These are phyloP conservation scores for Coleophoma eucalyptorum DNA, from an alignment of 2,329 filamentous ascomycete genomes.

Conservation along the genomic window DNA sequence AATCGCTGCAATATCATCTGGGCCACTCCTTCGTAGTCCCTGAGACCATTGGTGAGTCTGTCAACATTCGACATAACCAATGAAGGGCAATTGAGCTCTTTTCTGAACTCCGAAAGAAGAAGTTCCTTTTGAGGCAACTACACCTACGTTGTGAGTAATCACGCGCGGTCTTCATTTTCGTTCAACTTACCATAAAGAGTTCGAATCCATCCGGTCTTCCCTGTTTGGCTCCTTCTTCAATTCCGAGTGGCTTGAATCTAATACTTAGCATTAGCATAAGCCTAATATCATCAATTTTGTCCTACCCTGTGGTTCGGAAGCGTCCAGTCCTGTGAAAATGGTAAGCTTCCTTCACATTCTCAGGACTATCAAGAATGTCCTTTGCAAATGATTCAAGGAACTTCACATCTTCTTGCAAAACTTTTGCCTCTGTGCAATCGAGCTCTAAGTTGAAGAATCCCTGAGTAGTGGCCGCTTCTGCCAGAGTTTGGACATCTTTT, in stretches of 20 bases:
- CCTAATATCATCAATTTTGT: not conserved
- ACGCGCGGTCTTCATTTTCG: not conserved
- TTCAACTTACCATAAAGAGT: slow-evolving; percentile 1
- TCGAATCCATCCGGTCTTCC: slow-evolving; percentile 1
- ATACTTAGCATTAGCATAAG: not conserved
- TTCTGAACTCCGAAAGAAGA: not conserved
- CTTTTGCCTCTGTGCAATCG: not conserved
- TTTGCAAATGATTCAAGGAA: slow-evolving; percentile 2
- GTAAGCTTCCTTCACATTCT: not conserved
- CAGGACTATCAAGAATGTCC: slow-evolving; percentile 2
- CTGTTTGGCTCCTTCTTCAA: slow-evolving; percentile 1
- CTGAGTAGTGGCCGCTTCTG: slow-evolving; percentile 1
- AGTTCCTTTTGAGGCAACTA: slow-evolving; percentile 2
- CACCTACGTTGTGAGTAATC: not conserved
- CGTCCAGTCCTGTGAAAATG: slow-evolving; percentile 1
- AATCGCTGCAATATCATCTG: slow-evolving; percentile 1
- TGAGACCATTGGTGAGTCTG: not conserved
- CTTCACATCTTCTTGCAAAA: slow-evolving; percentile 1
- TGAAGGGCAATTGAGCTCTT: not conserved
- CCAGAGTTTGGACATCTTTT: not conserved
- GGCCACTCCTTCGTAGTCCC: not conserved
- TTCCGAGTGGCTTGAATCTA: slow-evolving; percentile 1
- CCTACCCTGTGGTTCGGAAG: slow-evolving; percentile 1
- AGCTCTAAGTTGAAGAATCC: not conserved
- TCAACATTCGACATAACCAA: slow-evolving; percentile 2